Evolutionary conservation across 2,329 filamentous ascomycete genomes (phyloP), one percentile per base, ranked within the genome.

Genomic region (Arthrinium puccinioides): DNA sequence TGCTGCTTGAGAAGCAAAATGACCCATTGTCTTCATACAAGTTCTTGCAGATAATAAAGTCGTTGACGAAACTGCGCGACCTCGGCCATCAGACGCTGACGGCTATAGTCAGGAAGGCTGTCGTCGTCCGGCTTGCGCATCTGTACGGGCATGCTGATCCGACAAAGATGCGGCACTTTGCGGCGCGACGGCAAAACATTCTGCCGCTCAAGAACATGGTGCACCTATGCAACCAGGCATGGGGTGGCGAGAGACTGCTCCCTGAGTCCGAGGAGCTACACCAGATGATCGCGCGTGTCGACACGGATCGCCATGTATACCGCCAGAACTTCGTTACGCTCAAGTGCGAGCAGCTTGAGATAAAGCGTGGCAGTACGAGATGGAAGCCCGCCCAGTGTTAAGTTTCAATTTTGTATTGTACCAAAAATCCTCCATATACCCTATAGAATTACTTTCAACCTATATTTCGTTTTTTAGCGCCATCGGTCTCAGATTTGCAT

Each of bases 191-290:
- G 7, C 39, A 21, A 3, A 59, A 60, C 39, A 50, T 42, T 15
- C 42, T 62, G 10, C 49, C 46, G 4, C 37, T 66, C 4, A 28
- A 35, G 6, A 48, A 61, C 28, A 60, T 62, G 39, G 63, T 61
- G 47, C 38, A 28, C 3, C 36, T 61, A n/a, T 55, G 62, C 26
- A 59, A 66, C 24, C 44, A 51, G 13, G 60, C 60, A 0, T 67
- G 63, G 63, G 59, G 53, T 13, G 37, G 37, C 9, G 46, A 51
- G 6, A 10, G 16, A 10, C 39, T 65, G 9, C 51, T 64, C 5
- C 57, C 58, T 6, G 36, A 51, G 1, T 15, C 58, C 7, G 37
- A 51, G 2, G 39, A 51, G 30, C 40, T 66, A 18, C 44, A 27
- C 41, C 39, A 6, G 36, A 50, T 4, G 46, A 36, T 36, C 33